Base-by-base conservation (phyloP, 2,329 filamentous ascomycete species). In the Aureobasidium pullulans region DNA sequence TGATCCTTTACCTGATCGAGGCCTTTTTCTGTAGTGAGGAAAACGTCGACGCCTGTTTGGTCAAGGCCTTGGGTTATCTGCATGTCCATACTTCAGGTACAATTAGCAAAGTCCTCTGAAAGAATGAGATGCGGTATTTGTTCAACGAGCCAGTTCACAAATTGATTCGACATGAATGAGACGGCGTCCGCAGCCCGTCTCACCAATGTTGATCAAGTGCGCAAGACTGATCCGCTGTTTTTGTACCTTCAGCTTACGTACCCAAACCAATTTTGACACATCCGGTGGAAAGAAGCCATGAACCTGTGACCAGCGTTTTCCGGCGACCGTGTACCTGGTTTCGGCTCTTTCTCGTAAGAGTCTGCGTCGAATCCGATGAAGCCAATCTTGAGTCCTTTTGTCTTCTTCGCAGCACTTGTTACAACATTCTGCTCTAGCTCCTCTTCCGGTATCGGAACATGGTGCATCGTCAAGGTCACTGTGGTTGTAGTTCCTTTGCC, bases 401-500 rank as follows among this genome's bases (percentile, higher is more conserved):
- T 48, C 42, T 37, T 43, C 7, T 32, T 39, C 3, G 44, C 34
- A 23, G 52, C 44, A 32, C 34, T 49, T 31, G 53, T 42, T 5
- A 61, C 57, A 3, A 61, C 32, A n/a, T 15, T 39, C n/a, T 57
- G 59, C 8, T 61, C 59, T 5, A 57, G 16, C 11, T 53, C 53
- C n/a, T 57, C 59, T 37, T 46, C 32, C 4, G 9, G 10, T 1
- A 49, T 19, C 7, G 59, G 37, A n/a, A 31, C 39, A 15, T 61
- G 59, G 39, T 44, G 28, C 59, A 61, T 52, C 5, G 5, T 8
- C 11, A 61, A 11, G 4, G 59, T 31, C 1, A 61, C 50, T 1
- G 40, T 57, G 6, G 39, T 52, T 10, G 44, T 36, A 0, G 84
- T 85, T 1, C 84, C 84, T 40, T 77, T 73, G 1, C 77, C 77